Evolutionary conservation across 2,329 filamentous ascomycete genomes (phyloP), one percentile per base, ranked within the genome.

Genomic region (Coniochaeta ligniaria): DNA sequence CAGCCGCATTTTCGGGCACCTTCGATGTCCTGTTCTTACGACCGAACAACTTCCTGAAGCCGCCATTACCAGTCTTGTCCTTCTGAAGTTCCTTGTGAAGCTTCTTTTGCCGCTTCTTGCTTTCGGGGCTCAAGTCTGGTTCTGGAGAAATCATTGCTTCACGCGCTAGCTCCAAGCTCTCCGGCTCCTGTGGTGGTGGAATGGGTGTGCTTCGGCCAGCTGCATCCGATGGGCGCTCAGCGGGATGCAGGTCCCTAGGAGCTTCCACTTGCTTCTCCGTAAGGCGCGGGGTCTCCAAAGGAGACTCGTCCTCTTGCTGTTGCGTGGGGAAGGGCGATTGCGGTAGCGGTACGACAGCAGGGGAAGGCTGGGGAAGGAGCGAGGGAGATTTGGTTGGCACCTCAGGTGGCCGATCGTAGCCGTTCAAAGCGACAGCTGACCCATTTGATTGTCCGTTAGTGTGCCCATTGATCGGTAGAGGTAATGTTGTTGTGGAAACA

Each of bases 41-140:
- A 55, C 80, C 80, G 68, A 90, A 90, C 47, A 90, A 76, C 73
- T 88, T 89, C 63, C 82, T 83, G 66, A 90, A 80, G 17, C 85
- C 83, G 35, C 77, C 76, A 45, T 70, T 66, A 11, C 67, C 60
- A 64, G 64, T 20, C 69, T 69, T 67, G 59, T 72, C 70, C 65
- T 75, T 57, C 6, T 57, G 54, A 14, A 52, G 47, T 59, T 80
- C 75, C 69, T 85, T 86, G 63, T 84, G 82, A 17, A 84, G 76
- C 71, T 83, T 85, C 71, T 81, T 82, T 16, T 71, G 69, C 63
- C 75, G 76, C 70, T 79, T 80, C 68, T 76, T 78, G 65, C 71
- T 72, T 17, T 83, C 78, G 1, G 78, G 76, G 65, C 78, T 82
- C 20, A 64, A 52, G 8, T 69, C 70, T 8, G 75, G 75, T 38